Conservation (phyloP, 2,329 filamentous ascomycete species). For the Paraconiothyrium sp. region DNA sequence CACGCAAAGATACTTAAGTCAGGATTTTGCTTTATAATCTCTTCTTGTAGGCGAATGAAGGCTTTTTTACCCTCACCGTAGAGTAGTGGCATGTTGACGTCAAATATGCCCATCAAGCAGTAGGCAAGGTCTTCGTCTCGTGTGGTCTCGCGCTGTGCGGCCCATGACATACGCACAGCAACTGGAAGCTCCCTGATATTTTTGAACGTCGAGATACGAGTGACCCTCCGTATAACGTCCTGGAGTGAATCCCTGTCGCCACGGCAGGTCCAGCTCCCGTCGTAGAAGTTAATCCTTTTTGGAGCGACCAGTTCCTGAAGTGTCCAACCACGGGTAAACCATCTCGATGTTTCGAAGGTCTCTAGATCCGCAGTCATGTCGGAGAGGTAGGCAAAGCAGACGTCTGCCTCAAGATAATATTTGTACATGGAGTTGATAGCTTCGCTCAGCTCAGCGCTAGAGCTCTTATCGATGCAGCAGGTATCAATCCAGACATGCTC, state of each 20-base stretch:
- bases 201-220: background rate
- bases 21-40: background rate
- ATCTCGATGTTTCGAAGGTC: conserved; percentile 15
- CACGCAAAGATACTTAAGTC: background rate
- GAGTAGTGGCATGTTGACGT: background rate
- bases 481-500: conserved; percentile 26
- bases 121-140: background rate
- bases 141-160: background rate
- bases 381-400: conserved; percentile 29
- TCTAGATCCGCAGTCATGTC: conserved; percentile 24
- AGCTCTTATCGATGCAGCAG: conserved; percentile 16
- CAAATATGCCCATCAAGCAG: background rate
- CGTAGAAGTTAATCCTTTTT: conserved; percentile 20
- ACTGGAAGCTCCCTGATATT: background rate
- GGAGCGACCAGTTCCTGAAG: conserved; percentile 21
- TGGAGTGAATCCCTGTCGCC: background rate
- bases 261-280: background rate
- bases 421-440: conserved; percentile 16
- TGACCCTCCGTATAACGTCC: background rate
- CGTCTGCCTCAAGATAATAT: conserved; percentile 26
- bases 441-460: conserved; percentile 11
- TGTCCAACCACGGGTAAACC: conserved; percentile 28
- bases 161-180: conserved; percentile 3
- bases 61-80: background rate
- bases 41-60: background rate